Percentiles rank a stretch among this genome's conserved stretches.
phyloP scores from a whole-genome alignment of 1,284 basidiomycete genomes.

The Fomitopsis palustris region DNA sequence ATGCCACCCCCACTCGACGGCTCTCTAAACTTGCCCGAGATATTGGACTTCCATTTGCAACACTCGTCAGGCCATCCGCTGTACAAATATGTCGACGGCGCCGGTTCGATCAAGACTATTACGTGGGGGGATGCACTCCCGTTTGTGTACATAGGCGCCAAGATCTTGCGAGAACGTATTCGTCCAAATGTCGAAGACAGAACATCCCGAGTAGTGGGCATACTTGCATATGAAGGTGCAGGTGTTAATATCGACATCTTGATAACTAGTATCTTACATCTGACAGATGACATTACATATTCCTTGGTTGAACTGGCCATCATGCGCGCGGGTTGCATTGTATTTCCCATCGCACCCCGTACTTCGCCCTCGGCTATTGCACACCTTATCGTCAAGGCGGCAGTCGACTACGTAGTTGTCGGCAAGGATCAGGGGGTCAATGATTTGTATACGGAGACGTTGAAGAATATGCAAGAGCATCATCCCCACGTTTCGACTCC shows the following conservation, averaged over 20 bases:
- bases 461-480: not conserved
- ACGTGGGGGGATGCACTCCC: constrained; percentile 24
- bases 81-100: constrained; percentile 28
- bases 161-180: not conserved
- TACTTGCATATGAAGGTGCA: not conserved
- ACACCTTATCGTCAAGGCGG: constrained; percentile 29
- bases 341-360: constrained; percentile 36
- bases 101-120: constrained; percentile 19
- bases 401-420: constrained; percentile 24
- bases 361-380: constrained; percentile 34
- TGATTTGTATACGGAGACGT: constrained; percentile 11
- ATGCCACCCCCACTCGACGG: too few relatives aligned
- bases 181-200: not conserved
- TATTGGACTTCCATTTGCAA: constrained; percentile 32
- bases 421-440: constrained; percentile 22
- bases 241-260: not conserved
- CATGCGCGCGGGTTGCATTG: constrained; percentile 21
- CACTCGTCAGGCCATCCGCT: constrained; percentile 32
- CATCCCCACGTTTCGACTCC: too few relatives aligned
- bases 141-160: constrained; percentile 4
- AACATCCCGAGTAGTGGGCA: not conserved
- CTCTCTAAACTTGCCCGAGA: constrained; percentile 26
- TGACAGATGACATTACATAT: constrained; percentile 30
- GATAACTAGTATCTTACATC: not conserved
- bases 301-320: constrained; percentile 24